These are phyloP conservation scores for Aspergillus sp. DNA, from an alignment of 2,329 filamentous ascomycete species.

Conservation along the genomic window DNA sequence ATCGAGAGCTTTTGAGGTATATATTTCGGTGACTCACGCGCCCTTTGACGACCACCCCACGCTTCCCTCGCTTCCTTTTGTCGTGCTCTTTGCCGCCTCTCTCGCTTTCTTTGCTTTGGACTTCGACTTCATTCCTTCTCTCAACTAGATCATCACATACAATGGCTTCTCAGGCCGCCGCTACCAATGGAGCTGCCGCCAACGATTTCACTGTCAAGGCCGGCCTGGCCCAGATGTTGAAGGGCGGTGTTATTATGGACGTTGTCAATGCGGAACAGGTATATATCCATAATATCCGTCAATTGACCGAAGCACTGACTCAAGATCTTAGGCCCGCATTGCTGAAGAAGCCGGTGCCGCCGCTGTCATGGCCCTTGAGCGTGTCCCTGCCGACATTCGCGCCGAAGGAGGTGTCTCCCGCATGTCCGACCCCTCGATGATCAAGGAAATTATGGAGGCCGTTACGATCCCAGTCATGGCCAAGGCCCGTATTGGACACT, in stretches of 20 bases:
- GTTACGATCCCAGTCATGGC: conserved; percentile 99
- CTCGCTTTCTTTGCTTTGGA: conserved; percentile 1
- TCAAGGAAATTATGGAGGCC: conserved; percentile 89
- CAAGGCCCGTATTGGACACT: conserved; percentile 95
- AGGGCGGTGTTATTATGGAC: conserved; percentile 99
- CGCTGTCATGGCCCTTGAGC: conserved; percentile 98
- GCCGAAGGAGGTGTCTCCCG: conserved; percentile 88
- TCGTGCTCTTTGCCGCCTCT: conserved; percentile 3
- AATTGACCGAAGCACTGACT: background rate
- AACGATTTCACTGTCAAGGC: conserved; percentile 86
- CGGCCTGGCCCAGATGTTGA: conserved; percentile 94
- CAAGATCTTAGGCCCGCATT: conserved; percentile 77
- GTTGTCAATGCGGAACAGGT: conserved; percentile 87
- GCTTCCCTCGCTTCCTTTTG: conserved; percentile 9
- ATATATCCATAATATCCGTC: conserved; percentile 13
- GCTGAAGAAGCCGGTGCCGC: conserved; percentile 94
- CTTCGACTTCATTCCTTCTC: conserved; percentile 7
- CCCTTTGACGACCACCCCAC: background rate
- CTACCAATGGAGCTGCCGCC: conserved; percentile 36
- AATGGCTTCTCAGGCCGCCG: conserved; percentile 37
- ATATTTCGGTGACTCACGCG: conserved; percentile 22
- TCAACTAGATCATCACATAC: conserved; percentile 8
- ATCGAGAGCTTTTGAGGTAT: background rate
- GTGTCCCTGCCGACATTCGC: conserved; percentile 94
- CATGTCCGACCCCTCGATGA: conserved; percentile 94